phyloP scores from a whole-genome alignment of 2,329 filamentous ascomycete species.

The Aphanocladium album region DNA sequence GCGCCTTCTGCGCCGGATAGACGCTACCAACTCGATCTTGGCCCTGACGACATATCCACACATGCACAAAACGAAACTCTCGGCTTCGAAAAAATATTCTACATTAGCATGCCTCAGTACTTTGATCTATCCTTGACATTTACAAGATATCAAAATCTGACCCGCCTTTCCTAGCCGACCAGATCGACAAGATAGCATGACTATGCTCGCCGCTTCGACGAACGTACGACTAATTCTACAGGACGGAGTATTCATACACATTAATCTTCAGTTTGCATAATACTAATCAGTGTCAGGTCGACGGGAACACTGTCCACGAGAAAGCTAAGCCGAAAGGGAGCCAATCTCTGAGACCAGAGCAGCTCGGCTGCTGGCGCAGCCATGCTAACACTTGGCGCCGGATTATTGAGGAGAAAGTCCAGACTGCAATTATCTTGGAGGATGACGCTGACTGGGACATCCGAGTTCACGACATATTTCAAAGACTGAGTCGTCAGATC shows the following conservation, averaged over 20 bases:
- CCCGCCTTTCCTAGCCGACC: neutral
- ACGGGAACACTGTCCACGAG: neutral
- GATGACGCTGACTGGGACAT: constrained; percentile 2
- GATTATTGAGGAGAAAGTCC: neutral
- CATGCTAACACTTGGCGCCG: neutral
- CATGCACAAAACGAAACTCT: neutral
- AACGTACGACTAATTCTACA: neutral
- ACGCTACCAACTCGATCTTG: too few relatives aligned
- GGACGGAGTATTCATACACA: neutral
- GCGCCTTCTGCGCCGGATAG: too few relatives aligned
- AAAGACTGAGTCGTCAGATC: neutral
- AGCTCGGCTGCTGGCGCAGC: neutral
- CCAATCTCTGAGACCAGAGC: neutral
- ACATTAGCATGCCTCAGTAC: neutral
- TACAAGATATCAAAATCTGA: neutral
- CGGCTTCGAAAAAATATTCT: neutral
- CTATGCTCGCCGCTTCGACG: neutral
- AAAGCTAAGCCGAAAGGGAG: neutral
- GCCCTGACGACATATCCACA: neutral
- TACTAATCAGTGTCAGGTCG: neutral
- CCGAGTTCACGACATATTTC: neutral
- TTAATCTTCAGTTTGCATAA: neutral
- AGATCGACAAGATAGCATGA: constrained; percentile 1
- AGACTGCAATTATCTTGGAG: neutral
- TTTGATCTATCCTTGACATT: neutral